Base-by-base conservation (phyloP, 139 green algal genomes). In the Asterochloris sp. region DNA sequence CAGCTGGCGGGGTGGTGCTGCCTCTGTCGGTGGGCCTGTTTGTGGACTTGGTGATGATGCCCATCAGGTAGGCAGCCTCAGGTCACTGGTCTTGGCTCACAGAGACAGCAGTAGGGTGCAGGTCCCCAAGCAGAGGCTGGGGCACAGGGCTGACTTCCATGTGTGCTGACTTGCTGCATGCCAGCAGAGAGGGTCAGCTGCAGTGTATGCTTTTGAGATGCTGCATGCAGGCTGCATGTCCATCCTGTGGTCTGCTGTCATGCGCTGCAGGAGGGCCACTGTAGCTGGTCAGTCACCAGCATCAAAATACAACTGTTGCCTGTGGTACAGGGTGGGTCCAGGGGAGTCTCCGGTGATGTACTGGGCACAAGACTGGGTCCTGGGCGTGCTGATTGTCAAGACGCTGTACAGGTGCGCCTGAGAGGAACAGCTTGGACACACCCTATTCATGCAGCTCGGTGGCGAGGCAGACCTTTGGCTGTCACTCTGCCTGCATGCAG, bases 331-430 rank as follows among this genome's bases (percentile, higher is more conserved):
- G 26, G 83, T 88, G 77, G 78, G 86, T 24, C 13, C 75, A 21
- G 69, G 85, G 78, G 74, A 90, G 67, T 83, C 79, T 11, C 87
- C 86, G 24, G 23, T 90, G 29, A 63, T 90, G 14, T 83, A 87
- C 26, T 69, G 86, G 21, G 90, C 90, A 67, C 86, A 91, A 63
- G 87, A 91, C 78, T 91, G 87, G 87, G 87, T 68, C 10, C 71
- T 88, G 12, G 87, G 87, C 16, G 47, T 91, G 76, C 68, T 91
- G 16, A 26, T 84, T 14, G 61, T 89, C 66, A 89, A 91, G 83
- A n/a, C 87, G 23, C 89, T 76, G 82, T 74, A 79, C 17, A 81
- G 38, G 38, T 54, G 38, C 38, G 38, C 38, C 38, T 54, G 38
- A 10, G 38, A 10, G 38, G 38, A 54, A 54, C 38, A 54, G 38